Base-by-base conservation (phyloP, 1,139 yeast genomes). In the Candida anutae region DNA sequence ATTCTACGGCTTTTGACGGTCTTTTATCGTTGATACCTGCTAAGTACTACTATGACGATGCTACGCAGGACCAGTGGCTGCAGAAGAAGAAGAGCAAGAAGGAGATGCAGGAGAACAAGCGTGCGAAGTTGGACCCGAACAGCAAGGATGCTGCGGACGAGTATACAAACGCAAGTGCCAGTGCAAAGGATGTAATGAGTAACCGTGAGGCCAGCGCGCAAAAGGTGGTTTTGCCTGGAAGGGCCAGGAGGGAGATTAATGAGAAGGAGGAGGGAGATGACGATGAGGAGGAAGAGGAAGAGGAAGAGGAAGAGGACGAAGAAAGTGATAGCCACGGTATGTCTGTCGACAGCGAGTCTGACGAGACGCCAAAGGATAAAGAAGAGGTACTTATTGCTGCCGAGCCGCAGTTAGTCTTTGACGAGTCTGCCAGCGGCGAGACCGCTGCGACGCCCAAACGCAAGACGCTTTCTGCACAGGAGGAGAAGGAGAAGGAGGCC, bases 1-100 rank as follows among this genome's bases (percentile, higher is more conserved):
- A 85, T 48, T 81, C 95, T 13, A 68, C 78, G 33, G 93, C 96
- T 5, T 88, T 90, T 53, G 88, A 84, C 50, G 95, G 96, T 23
- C 63, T 90, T 32, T 62, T 90, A 36, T 84, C 96, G 14, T 63
- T 90, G 50, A 87, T 90, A 34, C 97, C 98, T 6, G 94, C 96
- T 6, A 85, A 87, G 48, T 85, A 81, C 47, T 88, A 88, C 51
- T 85, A 84, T 49, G 83, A 76, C 47, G 82, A 74, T 39, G 84
- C 81, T 24, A 67, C 79, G 3, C 77, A 80, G 46, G 80, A 80
- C 32, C 97, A 88, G 55, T 88, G 97, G 96, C 78, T 77, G 42
- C 80, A 79, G 43, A 82, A 78, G 59, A 82, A 83, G 62, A 74
- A 79, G 54, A 55, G 75, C 22, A 83, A 81, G 46, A 73, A 67